Evolutionary conservation across 2,329 filamentous ascomycete genomes (phyloP).

Genomic region (Calonectria hongkongensis): DNA sequence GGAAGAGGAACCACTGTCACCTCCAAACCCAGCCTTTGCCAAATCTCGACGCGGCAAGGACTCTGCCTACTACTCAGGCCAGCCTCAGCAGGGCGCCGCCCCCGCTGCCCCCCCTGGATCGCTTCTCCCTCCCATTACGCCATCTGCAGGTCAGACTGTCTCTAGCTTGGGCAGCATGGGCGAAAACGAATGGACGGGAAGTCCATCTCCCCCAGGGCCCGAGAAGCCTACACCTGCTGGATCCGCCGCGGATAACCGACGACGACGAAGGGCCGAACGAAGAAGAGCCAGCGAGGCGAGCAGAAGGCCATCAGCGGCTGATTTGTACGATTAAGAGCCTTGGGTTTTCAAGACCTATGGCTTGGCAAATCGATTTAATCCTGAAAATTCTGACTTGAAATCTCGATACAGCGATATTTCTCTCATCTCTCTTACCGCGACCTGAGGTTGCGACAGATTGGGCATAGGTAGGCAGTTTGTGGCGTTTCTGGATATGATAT

Average conservation of each 20-base stretch:
- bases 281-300: slow-evolving; percentile 62
- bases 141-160: slow-evolving; percentile 63
- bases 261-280: slow-evolving; percentile 73
- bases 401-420: slow-evolving; percentile 36
- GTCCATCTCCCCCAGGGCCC: slow-evolving; percentile 66
- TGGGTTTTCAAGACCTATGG: slow-evolving; percentile 13
- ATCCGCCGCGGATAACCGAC: slow-evolving; percentile 67
- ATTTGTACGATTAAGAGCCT: slow-evolving; percentile 61
- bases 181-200: slow-evolving; percentile 73
- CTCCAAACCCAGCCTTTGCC: slow-evolving; percentile 75
- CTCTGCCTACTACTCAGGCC: slow-evolving; percentile 77
- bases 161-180: slow-evolving; percentile 68
- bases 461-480: slow-evolving; percentile 40
- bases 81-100: slow-evolving; percentile 64
- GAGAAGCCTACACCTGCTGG: slow-evolving; percentile 59
- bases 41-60: slow-evolving; percentile 73
- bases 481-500: slow-evolving; percentile 50
- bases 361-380: background rate
- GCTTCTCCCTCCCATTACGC: slow-evolving; percentile 42
- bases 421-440: slow-evolving; percentile 18
- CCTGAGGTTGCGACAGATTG: slow-evolving; percentile 21
- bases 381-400: slow-evolving; percentile 26
- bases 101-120: slow-evolving; percentile 43
- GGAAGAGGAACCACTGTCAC: slow-evolving; percentile 66
- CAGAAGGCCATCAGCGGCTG: slow-evolving; percentile 56